Conservation (phyloP, 176 grass and related monocot species). For the Phoenix roebelenii region DNA sequence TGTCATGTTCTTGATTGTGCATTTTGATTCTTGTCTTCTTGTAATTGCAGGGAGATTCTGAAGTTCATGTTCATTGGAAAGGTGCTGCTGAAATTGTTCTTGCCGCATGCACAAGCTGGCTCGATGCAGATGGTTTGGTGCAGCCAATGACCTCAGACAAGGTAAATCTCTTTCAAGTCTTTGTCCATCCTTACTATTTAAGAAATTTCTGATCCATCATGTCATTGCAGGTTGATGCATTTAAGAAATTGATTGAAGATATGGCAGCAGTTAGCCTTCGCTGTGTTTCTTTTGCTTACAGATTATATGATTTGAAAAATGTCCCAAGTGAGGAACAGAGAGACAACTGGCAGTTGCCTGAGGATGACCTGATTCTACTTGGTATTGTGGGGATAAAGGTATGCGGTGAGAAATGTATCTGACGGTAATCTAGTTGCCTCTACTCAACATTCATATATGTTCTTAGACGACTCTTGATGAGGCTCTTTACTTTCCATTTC, state of each 20-base stretch:
- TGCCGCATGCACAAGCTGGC: slow-evolving; percentile 56
- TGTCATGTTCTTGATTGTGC: slow-evolving; percentile 1
- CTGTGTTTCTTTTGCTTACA: slow-evolving; percentile 87
- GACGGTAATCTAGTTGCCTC: not conserved
- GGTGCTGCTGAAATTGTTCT: slow-evolving; percentile 94
- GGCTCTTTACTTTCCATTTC: not conserved
- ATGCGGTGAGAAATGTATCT: slow-evolving; percentile 12
- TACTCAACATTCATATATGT: no score
- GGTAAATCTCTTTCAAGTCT: slow-evolving; percentile 18
- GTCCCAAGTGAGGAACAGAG: slow-evolving; percentile 58
- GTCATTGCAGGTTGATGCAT: slow-evolving; percentile 49
- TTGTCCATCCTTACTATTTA: not conserved
- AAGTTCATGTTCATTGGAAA: slow-evolving; percentile 92
- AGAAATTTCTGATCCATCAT: slow-evolving; percentile 1
- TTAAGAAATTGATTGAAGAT: slow-evolving; percentile 56
- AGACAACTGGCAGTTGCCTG: slow-evolving; percentile 58
- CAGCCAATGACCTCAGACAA: slow-evolving; percentile 50
- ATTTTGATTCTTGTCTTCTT: slow-evolving; percentile 21
- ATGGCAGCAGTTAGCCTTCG: slow-evolving; percentile 75
- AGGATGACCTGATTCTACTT: slow-evolving; percentile 65
- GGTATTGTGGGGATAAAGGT: slow-evolving; percentile 92
- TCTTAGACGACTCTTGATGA: not conserved
- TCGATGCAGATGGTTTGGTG: slow-evolving; percentile 39
- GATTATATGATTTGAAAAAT: slow-evolving; percentile 33
- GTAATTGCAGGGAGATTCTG: slow-evolving; percentile 42